Evolutionary conservation across 768 basidiomycete species (phyloP), one percentile per base, ranked within the genome.

Genomic region (Clitopilus passeckerianus): DNA sequence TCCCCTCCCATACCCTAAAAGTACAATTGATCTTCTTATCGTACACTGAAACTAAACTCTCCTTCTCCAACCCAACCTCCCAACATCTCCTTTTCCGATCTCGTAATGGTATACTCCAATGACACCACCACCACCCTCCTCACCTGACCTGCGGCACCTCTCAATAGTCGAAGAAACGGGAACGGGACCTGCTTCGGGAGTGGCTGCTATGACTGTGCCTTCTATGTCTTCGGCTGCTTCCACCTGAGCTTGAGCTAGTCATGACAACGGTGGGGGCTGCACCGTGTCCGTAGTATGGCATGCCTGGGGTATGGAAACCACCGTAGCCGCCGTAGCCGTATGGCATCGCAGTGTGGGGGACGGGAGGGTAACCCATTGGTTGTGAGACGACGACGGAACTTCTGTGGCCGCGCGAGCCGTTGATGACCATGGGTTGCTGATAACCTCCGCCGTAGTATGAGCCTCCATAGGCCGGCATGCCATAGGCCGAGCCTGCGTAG

Each of bases 161-260:
- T 55, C 63, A 65, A 14, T 54, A 65, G 33, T 62, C 63, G 27
- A 61, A 65, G 53, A 62, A 63, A 20, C 46, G 46, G 18, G 46
- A 50, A 50, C 18, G 46, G 12, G 46, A 50, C 46, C 46, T 50
- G 46, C 46, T 50, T 50, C 46, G 6, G 46, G 12, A 18, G 18
- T 50, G 46, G 46, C 46, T 30, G 27, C 27, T 50, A 23, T 50
- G 46, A 50, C 46, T 50, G 46, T 50, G 46, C 22, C 46, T 50
- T n/a, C 46, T 50, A 12, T 50, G 46, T 50, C 46, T 50, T 50
- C 46, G 46, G 46, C 46, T 22, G 18, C 46, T 50, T 12, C 37
- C 37, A 18, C 46, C 18, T 18, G 46, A 50, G 46, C 46, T 41
- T 41, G 14, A 12, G 46, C 46, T 23, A 50, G 18, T 50, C 46